phyloP scores from a whole-genome alignment of 768 basidiomycete genomes.

The Lyophyllum semitale region DNA sequence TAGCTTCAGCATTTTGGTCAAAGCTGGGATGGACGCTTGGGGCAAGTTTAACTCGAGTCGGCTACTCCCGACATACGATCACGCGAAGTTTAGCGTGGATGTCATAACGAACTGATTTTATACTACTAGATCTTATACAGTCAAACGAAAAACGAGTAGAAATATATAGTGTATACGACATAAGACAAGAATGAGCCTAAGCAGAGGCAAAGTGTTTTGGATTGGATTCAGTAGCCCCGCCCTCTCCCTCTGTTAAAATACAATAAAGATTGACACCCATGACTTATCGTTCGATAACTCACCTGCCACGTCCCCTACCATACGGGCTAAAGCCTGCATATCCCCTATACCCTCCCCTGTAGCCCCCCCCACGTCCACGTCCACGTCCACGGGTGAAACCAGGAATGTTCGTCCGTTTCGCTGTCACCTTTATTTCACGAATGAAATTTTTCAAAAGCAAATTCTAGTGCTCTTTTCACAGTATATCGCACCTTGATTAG shows the following conservation, averaged over 20 bases:
- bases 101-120: not conserved
- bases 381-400: conserved; percentile 87
- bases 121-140: conserved; percentile 10
- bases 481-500: conserved; percentile 74
- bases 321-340: conserved; percentile 63
- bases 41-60: not conserved
- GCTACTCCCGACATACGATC: conserved; percentile 7
- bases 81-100: not conserved
- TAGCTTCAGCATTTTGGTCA: conserved; percentile 34
- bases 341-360: conserved; percentile 51
- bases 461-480: not conserved
- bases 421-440: conserved; percentile 66
- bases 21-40: not conserved
- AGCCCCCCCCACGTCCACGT: conserved; percentile 68
- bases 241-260: conserved; percentile 44
- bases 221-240: conserved; percentile 59
- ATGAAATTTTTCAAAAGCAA: not conserved
- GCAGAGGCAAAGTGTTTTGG: conserved; percentile 9
- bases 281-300: conserved; percentile 21
- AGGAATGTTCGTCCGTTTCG: conserved; percentile 95
- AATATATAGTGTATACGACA: conserved; percentile 15
- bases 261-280: not conserved
- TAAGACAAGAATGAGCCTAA: conserved; percentile 1
- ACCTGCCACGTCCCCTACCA: conserved; percentile 74
- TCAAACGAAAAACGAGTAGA: conserved; percentile 10